Evolutionary conservation across 1,284 basidiomycete species (phyloP), one percentile per base, ranked within the genome.

Genomic region (Cutaneotrichosporon sp.): DNA sequence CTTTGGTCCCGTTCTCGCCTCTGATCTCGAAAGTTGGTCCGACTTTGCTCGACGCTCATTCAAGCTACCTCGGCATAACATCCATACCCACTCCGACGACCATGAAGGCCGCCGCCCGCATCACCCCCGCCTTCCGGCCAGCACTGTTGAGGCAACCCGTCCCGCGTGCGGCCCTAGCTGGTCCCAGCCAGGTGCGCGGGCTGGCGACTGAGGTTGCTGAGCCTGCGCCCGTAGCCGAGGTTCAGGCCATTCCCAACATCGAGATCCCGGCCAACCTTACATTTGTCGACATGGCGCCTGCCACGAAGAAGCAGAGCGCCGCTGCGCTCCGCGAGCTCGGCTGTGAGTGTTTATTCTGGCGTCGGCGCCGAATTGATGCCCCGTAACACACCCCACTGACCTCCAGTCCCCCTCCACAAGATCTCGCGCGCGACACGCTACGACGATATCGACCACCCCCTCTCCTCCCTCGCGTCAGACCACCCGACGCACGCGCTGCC

Each of bases 391-490:
- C 18, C 42, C 18, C 14, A 46, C 56, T 60, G 16, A 60, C 62
- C 62, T 8, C 10, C 56, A 69, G 66, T 63, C 34, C 50, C 38
- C 30, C 62, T 69, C 2, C 68, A 69, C 61, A 18, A 5, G 34
- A 34, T 34, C 21, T 62, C 63, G 30, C 51, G 51, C 31, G 51
- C 31, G 14, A n/a, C 30, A 6, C 51, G 51, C 30, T n/a, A 18
- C 31, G 22, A 38, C 21, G 60, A 64, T 51, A 74, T 79, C 65
- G 62, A 72, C 47, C 65, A 77, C 32, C 80, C 80, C 7, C 62
- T 80, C 10, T 80, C 79, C 5, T 76, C 75, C 7, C 69, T 81
- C 11, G 70, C 70, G 10, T 72, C 73, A 4, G 10, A 67, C 11
- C 73, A 71, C 30, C 78, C 80, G 0, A 76, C 77, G 4, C 64